A percentile compares a stretch with the other conserved stretches of the same genome.
Evolutionary conservation across 345 rosid genomes (phyloP).

Genomic region (Salix viminalis): DNA sequence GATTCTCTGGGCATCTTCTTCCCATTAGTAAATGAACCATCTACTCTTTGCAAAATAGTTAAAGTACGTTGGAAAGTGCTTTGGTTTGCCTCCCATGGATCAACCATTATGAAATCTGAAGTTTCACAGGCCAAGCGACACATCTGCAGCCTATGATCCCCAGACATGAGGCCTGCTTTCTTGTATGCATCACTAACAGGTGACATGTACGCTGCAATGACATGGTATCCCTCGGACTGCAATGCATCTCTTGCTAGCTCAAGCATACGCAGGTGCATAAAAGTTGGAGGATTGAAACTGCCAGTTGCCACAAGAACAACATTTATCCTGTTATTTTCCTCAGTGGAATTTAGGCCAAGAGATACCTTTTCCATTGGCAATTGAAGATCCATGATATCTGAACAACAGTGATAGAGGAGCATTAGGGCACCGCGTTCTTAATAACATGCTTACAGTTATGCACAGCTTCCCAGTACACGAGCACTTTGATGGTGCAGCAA

Average conservation of each 20-base stretch:
- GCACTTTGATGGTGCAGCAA: neutral
- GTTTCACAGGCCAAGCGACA: conserved; percentile 70
- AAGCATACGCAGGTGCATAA: conserved; percentile 90
- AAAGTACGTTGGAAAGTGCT: conserved; percentile 59
- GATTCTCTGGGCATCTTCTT: conserved; percentile 43
- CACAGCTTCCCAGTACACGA: neutral
- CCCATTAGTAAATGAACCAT: conserved; percentile 35
- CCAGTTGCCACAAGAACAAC: conserved; percentile 81
- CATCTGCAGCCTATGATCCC: conserved; percentile 62
- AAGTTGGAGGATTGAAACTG: conserved; percentile 96
- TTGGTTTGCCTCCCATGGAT: conserved; percentile 94
- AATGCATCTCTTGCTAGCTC: conserved; percentile 85
- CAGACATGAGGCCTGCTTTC: conserved; percentile 72
- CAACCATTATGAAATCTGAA: conserved; percentile 85
- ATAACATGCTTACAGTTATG: neutral
- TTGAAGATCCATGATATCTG: conserved; percentile 44
- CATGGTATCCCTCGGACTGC: conserved; percentile 53
- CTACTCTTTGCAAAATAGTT: conserved; percentile 56
- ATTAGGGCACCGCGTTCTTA: neutral
- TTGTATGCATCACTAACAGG: conserved; percentile 87
- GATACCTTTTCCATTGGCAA: conserved; percentile 63
- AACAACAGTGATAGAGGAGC: neutral
- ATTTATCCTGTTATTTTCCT: conserved; percentile 29
- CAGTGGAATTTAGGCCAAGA: conserved; percentile 18
- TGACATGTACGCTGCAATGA: conserved; percentile 88